Base-by-base conservation (phyloP, 331 rosid species). In the Acacia concinna region DNA sequence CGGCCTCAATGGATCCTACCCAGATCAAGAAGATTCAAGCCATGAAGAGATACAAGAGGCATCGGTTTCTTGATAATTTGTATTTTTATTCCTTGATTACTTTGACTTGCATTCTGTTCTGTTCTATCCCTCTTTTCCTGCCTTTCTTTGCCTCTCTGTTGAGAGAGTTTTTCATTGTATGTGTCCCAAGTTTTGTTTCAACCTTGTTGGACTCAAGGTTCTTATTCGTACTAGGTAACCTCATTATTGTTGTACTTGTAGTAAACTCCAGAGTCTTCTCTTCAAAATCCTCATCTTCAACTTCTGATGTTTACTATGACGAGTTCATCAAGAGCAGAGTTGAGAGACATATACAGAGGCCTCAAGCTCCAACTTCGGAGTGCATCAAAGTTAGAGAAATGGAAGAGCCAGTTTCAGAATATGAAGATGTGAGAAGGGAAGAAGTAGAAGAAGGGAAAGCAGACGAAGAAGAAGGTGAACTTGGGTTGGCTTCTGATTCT, bases 171-270 rank as follows among this genome's bases (percentile, higher is more conserved):
- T 41, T 88, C 70, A 25, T 71, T 14, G 80, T 51, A 44, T 41
- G 69, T 34, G n/a, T 81, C 63, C 84, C 81, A 12, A 71, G 75
- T 54, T 60, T 74, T 31, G 8, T 74, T 56, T 82, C 89, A 52
- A 18, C 81, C 12, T 30, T 90, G 7, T 77, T 78, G 25, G 82
- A 81, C 86, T 81, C 85, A 85, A 88, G 76, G 52, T 86, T 66
- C 71, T 85, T 81, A 49, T 90, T 88, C 83, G 78, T 90, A 40
- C 34, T 88, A 21, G 92, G 91, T 5, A 88, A 88, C 72, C 84
- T 90, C 52, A 90, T 86, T 32, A 84, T 90, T 49, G 65, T 78
- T 67, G 76, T 83, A 67, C 94, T 90, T 30, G 28, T 86, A 31
- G 85, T 88, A 73, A 81, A 86, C 49, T 83, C 84, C 32, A 86